phyloP scores from a whole-genome alignment of 345 rosid species.

The Mercurialis annua region DNA sequence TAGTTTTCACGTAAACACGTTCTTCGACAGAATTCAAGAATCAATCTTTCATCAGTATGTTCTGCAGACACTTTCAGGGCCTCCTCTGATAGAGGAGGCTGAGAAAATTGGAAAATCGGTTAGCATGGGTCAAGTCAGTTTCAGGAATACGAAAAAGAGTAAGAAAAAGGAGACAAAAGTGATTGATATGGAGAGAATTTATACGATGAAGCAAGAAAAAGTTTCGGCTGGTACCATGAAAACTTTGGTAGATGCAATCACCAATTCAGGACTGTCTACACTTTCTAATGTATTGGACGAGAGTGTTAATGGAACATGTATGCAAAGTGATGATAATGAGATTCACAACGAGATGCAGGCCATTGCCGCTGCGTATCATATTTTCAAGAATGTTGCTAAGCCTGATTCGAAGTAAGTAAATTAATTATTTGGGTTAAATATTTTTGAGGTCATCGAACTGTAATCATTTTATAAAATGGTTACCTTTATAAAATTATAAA shows the following conservation, averaged over 20 bases:
- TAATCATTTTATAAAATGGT: too few species aligned
- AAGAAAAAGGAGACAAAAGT: slow-evolving; percentile 49
- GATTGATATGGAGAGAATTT: slow-evolving; percentile 72
- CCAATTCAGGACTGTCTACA: slow-evolving; percentile 60
- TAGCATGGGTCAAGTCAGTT: slow-evolving; percentile 48
- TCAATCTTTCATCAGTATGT: slow-evolving; percentile 81
- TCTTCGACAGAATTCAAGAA: slow-evolving; percentile 90
- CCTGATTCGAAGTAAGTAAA: slow-evolving; percentile 45
- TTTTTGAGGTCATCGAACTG: too few species aligned
- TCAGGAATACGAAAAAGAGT: slow-evolving; percentile 47
- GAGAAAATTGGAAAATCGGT: slow-evolving; percentile 47
- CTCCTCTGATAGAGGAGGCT: slow-evolving; percentile 64
- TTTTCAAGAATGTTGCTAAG: slow-evolving; percentile 57
- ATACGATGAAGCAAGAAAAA: slow-evolving; percentile 72
- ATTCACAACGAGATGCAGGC: slow-evolving; percentile 85
- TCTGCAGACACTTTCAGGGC: slow-evolving; percentile 73
- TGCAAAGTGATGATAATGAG: slow-evolving; percentile 47
- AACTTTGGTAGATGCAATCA: slow-evolving; percentile 67
- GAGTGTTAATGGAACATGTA: slow-evolving; percentile 29
- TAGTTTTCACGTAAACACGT: slow-evolving; percentile 67
- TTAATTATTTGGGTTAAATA: too few species aligned
- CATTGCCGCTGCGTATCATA: slow-evolving; percentile 55
- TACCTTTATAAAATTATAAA: background rate
- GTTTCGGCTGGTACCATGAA: slow-evolving; percentile 94
- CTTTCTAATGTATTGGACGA: slow-evolving; percentile 68